A percentile compares a stretch with the other conserved stretches of the same genome.
Evolutionary conservation across 805 yeast genomes (phyloP).

Genomic region (Candida endomychidarum): DNA sequence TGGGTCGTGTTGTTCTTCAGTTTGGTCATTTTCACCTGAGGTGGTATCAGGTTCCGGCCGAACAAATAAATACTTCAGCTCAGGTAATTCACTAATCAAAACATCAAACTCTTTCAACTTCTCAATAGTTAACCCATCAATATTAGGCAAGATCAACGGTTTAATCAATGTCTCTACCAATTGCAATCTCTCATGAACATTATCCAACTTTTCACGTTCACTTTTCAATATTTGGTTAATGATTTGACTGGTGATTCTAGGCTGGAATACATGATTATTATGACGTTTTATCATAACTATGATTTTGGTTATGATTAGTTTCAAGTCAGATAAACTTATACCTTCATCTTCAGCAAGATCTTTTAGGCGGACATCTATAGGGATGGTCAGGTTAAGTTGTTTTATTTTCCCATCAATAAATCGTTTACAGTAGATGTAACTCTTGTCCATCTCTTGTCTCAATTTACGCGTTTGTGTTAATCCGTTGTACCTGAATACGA

Average conservation of each 20-base stretch:
- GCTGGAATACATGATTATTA: constrained; percentile 25
- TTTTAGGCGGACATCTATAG: constrained; percentile 19
- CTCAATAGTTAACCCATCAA: constrained; percentile 8
- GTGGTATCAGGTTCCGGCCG: neutral
- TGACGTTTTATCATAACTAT: constrained; percentile 23
- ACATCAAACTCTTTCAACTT: constrained; percentile 21
- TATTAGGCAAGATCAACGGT: constrained; percentile 30
- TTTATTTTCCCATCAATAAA: constrained; percentile 35
- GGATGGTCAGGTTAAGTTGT: constrained; percentile 28
- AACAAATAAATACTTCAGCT: constrained; percentile 27
- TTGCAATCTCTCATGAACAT: constrained; percentile 28
- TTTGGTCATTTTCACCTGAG: constrained; percentile 6
- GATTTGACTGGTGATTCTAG: constrained; percentile 36
- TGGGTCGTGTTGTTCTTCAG: neutral
- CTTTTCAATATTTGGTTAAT: constrained; percentile 35
- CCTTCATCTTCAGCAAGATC: constrained; percentile 14
- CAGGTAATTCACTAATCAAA: constrained; percentile 34
- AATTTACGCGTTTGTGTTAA: too few species aligned
- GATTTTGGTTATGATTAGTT: constrained; percentile 13
- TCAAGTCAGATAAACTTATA: constrained; percentile 10
- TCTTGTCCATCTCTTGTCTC: constrained; percentile 5
- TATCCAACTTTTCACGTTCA: constrained; percentile 28
- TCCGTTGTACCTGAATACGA: too few species aligned
- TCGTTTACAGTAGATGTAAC: constrained; percentile 29
- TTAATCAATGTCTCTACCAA: constrained; percentile 21